Base-by-base conservation (phyloP, 352 stramenopile genomes). In the Pythium grandisporangium region DNA sequence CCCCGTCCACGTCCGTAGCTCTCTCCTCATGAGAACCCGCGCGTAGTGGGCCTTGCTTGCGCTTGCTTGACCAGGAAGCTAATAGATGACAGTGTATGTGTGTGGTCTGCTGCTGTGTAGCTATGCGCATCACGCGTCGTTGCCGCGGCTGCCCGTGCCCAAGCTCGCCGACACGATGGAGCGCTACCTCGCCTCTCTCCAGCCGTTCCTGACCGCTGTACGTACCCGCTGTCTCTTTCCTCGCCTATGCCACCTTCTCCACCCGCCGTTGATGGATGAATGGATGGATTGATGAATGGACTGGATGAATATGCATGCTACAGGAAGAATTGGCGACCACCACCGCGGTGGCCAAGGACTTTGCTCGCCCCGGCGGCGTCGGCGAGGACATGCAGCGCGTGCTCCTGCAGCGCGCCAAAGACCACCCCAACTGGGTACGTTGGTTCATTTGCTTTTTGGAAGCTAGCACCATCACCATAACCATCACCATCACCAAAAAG, bases 111-210 rank as follows among this genome's bases (percentile, higher is more conserved):
- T 30, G 38, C 17, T 11, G 38, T 8, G 19, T 32, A 73, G 62
- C 3, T 73, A 58, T 54, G 58, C 49, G 16, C 45, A 70, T 33
- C 93, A 98, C 61, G 48, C 46, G n/a, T 47, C 55, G 34, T 55
- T 88, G 16, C 71, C 70, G 21, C 67, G 64, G 24, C 48, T 97
- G 20, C 84, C 88, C 1, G 84, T 97, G 40, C 88, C 92, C 0
- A 45, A 58, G 8, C 57, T 98, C 4, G 57, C 86, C 24, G 68
- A 93, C 26, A 97, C 89, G 25, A 54, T 95, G n/a, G 36, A 65
- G 29, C 79, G 79, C 26, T 96, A 96, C 47, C 47, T 89, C 30
- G 51, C 51, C n/a, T 74, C 70, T n/a, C 43, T 96, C 11, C 69
- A 60, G 55, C 81, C 59, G 6, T 66, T 79, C 39, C 39, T 79